Percentiles rank a stretch among this genome's conserved stretches.
Conservation (phyloP, 768 basidiomycete genomes). For the Podaxis sp. region DNA sequence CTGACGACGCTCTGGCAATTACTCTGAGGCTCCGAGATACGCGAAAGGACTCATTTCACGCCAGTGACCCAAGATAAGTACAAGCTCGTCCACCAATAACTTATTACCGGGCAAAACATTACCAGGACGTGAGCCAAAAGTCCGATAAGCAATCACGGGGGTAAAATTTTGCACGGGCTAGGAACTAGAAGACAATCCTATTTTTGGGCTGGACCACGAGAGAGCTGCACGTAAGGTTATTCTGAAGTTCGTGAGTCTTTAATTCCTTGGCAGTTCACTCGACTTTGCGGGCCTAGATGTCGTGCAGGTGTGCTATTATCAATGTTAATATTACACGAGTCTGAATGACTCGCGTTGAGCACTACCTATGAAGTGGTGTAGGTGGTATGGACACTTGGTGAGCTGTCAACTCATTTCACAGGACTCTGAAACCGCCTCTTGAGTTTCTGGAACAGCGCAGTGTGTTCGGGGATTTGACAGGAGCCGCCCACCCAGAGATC, state of each 20-base stretch:
- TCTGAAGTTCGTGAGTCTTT: background rate
- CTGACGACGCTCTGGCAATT: background rate
- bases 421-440: background rate
- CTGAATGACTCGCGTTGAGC: background rate
- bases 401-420: background rate
- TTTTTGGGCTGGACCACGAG: background rate
- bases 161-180: background rate
- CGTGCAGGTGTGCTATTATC: background rate
- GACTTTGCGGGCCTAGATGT: background rate
- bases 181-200: constrained; percentile 1
- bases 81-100: background rate
- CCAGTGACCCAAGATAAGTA: background rate
- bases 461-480: no score
- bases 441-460: background rate
- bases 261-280: background rate
- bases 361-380: background rate
- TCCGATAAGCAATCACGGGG: constrained; percentile 5
- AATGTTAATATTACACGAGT: background rate
- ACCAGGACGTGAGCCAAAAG: background rate
- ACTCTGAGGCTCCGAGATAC: background rate
- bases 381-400: background rate
- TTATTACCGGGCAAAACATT: constrained; percentile 9
- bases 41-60: constrained; percentile 1
- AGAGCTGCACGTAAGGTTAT: background rate
- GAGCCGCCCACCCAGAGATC: no score